Percentiles rank a stretch among this genome's conserved stretches.
Conservation (phyloP, 352 stramenopile species). For the Globisporangium cylindrosporum region DNA sequence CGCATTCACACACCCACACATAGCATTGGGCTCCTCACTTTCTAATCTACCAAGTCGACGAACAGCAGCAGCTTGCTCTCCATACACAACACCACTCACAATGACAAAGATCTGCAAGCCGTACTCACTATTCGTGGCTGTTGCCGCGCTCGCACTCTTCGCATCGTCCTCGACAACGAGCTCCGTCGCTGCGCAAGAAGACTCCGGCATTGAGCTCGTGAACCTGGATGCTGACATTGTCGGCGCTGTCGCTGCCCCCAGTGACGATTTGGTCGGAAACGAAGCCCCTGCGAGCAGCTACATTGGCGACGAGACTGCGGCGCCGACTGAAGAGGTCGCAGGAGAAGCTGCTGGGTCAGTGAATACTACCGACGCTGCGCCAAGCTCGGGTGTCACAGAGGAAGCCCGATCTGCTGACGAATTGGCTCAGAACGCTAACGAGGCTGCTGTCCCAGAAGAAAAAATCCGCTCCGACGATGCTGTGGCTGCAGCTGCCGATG, state of each 20-base stretch:
- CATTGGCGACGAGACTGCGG: background rate
- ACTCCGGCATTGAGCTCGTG: background rate
- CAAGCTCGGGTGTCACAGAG: background rate
- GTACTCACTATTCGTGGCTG: conserved; percentile 9
- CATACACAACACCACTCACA: background rate
- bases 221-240: conserved; percentile 9
- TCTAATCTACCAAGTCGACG: conserved; percentile 6
- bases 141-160: conserved; percentile 10
- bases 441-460: conserved; percentile 5
- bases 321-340: background rate
- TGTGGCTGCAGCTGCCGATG: background rate
- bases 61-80: background rate
- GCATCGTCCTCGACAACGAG: background rate
- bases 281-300: background rate
- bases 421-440: conserved; percentile 8
- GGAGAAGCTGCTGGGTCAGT: background rate
- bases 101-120: conserved; percentile 15
- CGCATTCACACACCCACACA: background rate
- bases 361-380: background rate
- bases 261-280: conserved; percentile 1
- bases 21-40: conserved; percentile 4
- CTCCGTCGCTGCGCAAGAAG: conserved; percentile 10
- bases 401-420: conserved; percentile 7
- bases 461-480: conserved; percentile 5
- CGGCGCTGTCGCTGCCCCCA: conserved; percentile 2